These are phyloP conservation scores for Claviceps fusiformis DNA, from an alignment of 2,329 filamentous ascomycete genomes.

Conservation along the genomic window DNA sequence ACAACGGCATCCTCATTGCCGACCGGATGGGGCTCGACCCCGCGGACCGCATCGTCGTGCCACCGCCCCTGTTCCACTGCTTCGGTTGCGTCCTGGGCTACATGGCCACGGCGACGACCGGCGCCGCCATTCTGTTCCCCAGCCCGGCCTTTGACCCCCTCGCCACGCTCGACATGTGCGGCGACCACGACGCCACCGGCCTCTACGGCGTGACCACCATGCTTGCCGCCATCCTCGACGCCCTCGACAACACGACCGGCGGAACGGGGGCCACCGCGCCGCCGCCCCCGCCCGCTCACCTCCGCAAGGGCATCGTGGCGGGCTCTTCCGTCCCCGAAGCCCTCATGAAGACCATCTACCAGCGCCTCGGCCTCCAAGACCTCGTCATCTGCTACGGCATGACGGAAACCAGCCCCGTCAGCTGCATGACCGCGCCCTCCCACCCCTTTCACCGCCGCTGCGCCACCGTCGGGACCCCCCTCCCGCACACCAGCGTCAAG, in stretches of 20 bases:
- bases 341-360: constrained; percentile 65
- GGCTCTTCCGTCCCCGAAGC: constrained; percentile 74
- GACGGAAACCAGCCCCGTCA: constrained; percentile 75
- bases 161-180: constrained; percentile 48
- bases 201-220: constrained; percentile 91
- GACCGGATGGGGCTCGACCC: constrained; percentile 68
- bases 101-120: constrained; percentile 79
- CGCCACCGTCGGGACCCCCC: constrained; percentile 60
- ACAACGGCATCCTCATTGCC: constrained; percentile 80
- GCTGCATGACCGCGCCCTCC: constrained; percentile 67
- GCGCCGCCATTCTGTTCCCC: constrained; percentile 72
- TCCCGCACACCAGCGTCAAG: constrained; percentile 70
- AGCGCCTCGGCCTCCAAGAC: constrained; percentile 60
- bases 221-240: constrained; percentile 77
- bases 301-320: constrained; percentile 84
- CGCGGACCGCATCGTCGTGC: constrained; percentile 66
- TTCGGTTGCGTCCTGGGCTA: constrained; percentile 89
- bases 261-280: constrained; percentile 17
- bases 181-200: constrained; percentile 41
- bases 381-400: constrained; percentile 93
- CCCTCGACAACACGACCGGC: constrained; percentile 32
- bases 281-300: constrained; percentile 13
- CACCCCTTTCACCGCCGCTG: constrained; percentile 65
- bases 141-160: constrained; percentile 73
- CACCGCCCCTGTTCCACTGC: constrained; percentile 78